phyloP scores from a whole-genome alignment of 768 basidiomycete genomes.

The Daedaleopsis sinensis region DNA sequence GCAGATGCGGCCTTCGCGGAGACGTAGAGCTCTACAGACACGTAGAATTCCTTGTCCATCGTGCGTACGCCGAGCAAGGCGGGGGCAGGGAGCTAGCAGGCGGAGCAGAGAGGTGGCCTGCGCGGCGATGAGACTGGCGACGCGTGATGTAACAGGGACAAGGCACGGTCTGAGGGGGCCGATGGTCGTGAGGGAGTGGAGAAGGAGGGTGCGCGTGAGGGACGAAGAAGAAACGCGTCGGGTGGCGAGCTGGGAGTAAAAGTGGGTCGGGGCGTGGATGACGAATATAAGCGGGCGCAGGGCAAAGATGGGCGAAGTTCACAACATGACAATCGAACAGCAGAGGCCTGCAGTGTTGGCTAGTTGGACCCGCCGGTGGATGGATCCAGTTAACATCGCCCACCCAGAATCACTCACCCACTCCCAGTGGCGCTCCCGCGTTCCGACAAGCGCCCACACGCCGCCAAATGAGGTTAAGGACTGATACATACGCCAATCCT shows the following conservation, averaged over 20 bases:
- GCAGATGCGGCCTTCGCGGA: conserved; percentile 51
- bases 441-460: neutral
- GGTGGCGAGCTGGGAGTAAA: neutral
- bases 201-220: neutral
- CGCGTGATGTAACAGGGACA: neutral
- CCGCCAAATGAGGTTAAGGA: neutral
- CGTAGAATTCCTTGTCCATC: conserved; percentile 53
- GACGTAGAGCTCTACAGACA: conserved; percentile 65
- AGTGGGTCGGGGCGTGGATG: neutral
- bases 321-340: conserved; percentile 19
- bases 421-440: neutral
- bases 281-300: conserved; percentile 6
- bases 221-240: neutral
- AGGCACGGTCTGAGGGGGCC: neutral
- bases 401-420: neutral
- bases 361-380: neutral
- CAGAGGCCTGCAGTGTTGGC: neutral
- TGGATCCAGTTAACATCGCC: neutral
- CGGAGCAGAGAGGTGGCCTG: conserved; percentile 8
- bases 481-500: neutral
- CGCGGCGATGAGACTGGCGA: neutral
- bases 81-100: neutral
- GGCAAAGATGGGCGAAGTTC: neutral
- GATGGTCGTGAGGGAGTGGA: neutral
- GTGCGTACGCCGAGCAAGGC: conserved; percentile 1